Evolutionary conservation across 192 early-diverging fungal species (phyloP).

Genomic region (Nowakowskiella sp.): DNA sequence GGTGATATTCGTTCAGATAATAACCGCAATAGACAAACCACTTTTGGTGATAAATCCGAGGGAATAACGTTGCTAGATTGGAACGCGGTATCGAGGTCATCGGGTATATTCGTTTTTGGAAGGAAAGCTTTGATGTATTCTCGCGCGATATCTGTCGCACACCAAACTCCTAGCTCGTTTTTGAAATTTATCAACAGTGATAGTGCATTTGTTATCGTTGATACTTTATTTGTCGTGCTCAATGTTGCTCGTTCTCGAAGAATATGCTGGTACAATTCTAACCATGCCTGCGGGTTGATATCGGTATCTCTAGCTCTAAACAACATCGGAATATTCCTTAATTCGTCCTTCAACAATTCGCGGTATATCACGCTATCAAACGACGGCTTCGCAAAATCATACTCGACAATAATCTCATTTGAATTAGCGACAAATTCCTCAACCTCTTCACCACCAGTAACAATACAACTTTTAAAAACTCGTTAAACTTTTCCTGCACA

Average conservation of each 20-base stretch:
- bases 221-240: not conserved
- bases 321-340: too few species aligned
- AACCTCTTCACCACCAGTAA: not conserved
- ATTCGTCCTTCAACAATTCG: too few species aligned
- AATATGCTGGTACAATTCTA: not conserved
- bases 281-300: not conserved
- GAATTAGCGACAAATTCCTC: constrained; percentile 4
- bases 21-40: constrained; percentile 22
- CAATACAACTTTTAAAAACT: constrained; percentile 13
- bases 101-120: not conserved
- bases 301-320: too few species aligned
- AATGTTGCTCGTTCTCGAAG: not conserved
- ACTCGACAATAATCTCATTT: too few species aligned
- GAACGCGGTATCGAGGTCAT: too few species aligned
- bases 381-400: too few species aligned
- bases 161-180: constrained; percentile 14
- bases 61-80: constrained; percentile 6
- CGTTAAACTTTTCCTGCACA: too few species aligned
- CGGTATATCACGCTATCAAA: too few species aligned
- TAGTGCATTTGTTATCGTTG: not conserved
- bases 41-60: constrained; percentile 26
- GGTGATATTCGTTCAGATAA: constrained; percentile 15
- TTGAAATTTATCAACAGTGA: constrained; percentile 6
- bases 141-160: constrained; percentile 8
- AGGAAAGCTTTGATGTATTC: not conserved